Percentiles rank a stretch among this genome's conserved stretches.
These are phyloP conservation scores for Aspergillus mulundensis DNA, from an alignment of 495 filamentous ascomycete genomes.

Conservation along the genomic window DNA sequence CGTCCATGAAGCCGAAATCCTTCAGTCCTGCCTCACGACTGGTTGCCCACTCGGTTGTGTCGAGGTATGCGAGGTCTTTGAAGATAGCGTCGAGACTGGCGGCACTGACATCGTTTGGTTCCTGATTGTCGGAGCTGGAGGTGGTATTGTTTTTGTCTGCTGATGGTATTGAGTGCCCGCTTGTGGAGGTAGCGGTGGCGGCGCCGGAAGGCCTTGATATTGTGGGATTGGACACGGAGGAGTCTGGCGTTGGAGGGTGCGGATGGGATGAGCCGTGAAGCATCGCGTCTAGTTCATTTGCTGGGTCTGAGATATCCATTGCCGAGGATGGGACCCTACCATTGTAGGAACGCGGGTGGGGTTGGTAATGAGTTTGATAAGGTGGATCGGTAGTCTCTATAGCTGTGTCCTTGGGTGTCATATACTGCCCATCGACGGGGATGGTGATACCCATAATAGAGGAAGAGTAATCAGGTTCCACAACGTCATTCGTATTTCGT, in stretches of 20 bases:
- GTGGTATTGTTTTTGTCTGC: conserved; percentile 17
- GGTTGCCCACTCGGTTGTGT: conserved; percentile 53
- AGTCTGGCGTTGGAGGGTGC: conserved; percentile 31
- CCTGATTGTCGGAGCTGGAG: conserved; percentile 5
- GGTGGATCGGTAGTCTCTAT: conserved; percentile 32
- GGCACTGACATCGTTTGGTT: background rate
- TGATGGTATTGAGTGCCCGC: conserved; percentile 19
- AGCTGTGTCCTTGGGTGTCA: conserved; percentile 35
- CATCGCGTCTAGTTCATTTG: conserved; percentile 27
- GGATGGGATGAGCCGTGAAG: conserved; percentile 21
- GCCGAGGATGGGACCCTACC: conserved; percentile 11
- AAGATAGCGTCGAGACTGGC: conserved; percentile 56
- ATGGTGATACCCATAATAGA: conserved; percentile 40
- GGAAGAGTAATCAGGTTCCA: conserved; percentile 23
- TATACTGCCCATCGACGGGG: conserved; percentile 33
- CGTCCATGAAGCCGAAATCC: conserved; percentile 58
- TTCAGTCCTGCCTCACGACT: conserved; percentile 51
- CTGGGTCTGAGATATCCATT: conserved; percentile 24
- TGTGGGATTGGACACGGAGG: conserved; percentile 26
- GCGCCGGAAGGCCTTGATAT: conserved; percentile 9
- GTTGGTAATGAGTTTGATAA: conserved; percentile 9
- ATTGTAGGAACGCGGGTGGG: background rate
- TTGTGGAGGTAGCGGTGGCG: background rate
- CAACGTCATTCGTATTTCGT: conserved; percentile 3
- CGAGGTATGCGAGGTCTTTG: conserved; percentile 59